Conservation (phyloP, 1,139 yeast species). For the Taphrina communis region DNA sequence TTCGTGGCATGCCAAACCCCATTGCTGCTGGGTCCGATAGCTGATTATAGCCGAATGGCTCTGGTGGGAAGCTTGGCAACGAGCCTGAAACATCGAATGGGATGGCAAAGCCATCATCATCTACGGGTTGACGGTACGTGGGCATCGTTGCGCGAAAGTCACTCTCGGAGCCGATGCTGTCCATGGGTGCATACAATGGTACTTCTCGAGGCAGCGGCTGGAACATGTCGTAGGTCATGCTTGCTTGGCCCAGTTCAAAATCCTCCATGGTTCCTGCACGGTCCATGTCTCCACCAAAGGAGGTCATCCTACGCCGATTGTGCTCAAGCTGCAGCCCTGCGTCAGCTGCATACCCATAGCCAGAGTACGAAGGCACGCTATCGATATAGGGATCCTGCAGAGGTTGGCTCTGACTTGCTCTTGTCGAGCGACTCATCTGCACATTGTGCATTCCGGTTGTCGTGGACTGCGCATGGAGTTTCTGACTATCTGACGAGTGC, state of each 20-base stretch:
- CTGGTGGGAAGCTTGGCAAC: neutral
- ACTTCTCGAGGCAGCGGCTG: conserved; percentile 16
- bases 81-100: neutral
- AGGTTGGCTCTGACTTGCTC: neutral
- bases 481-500: conserved; percentile 10
- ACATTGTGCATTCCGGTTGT: neutral
- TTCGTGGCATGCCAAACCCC: conserved; percentile 15
- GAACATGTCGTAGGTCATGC: neutral
- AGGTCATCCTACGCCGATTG: neutral
- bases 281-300: neutral
- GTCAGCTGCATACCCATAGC: neutral
- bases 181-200: neutral
- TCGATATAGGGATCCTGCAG: neutral
- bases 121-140: neutral
- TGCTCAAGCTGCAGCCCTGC: neutral
- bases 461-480: neutral
- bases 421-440: neutral
- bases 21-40: conserved; percentile 5
- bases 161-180: neutral
- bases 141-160: conserved; percentile 2
- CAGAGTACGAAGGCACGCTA: neutral
- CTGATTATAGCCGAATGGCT: neutral
- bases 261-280: neutral
- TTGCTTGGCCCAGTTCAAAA: neutral
- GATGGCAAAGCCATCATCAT: conserved; percentile 1